Evolutionary conservation across 352 stramenopile genomes (phyloP).

Genomic region (Pythium rishiriense): DNA sequence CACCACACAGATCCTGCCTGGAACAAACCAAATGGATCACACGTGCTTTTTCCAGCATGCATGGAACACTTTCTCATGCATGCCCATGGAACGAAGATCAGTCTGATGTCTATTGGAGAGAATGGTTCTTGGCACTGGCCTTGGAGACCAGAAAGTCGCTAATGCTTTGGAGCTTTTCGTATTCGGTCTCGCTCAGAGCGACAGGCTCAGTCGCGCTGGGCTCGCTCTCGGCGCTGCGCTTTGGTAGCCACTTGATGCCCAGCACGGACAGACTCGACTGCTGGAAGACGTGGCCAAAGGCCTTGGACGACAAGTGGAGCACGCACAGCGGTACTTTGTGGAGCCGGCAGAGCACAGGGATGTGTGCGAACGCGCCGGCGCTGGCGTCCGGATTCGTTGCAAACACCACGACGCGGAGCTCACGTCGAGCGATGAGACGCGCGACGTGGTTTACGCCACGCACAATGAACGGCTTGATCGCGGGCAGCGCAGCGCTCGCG

Average conservation of each 20-base stretch:
- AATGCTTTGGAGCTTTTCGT: constrained; percentile 57
- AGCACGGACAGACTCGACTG: constrained; percentile 59
- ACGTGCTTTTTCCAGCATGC: too few species aligned
- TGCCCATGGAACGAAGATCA: not conserved
- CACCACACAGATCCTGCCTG: constrained; percentile 25
- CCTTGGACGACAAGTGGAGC: constrained; percentile 69
- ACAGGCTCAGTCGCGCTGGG: not conserved
- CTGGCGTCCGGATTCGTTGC: constrained; percentile 60
- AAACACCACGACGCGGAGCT: constrained; percentile 66
- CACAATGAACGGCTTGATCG: constrained; percentile 34
- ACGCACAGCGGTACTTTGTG: constrained; percentile 70
- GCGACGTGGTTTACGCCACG: constrained; percentile 64
- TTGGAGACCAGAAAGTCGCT: constrained; percentile 61
- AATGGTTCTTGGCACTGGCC: constrained; percentile 50
- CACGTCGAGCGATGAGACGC: constrained; percentile 35
- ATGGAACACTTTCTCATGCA: not conserved
- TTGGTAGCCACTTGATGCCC: constrained; percentile 40
- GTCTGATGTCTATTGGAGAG: constrained; percentile 13
- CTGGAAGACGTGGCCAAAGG: constrained; percentile 54
- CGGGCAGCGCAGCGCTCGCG: constrained; percentile 7
- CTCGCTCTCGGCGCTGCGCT: not conserved
- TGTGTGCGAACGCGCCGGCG: constrained; percentile 49
- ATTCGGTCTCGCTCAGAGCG: constrained; percentile 31
- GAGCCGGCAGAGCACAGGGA: constrained; percentile 68
- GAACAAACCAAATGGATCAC: not conserved